Evolutionary conservation across 805 yeast species (phyloP).

Genomic region (Komagataella kurtzmanii): DNA sequence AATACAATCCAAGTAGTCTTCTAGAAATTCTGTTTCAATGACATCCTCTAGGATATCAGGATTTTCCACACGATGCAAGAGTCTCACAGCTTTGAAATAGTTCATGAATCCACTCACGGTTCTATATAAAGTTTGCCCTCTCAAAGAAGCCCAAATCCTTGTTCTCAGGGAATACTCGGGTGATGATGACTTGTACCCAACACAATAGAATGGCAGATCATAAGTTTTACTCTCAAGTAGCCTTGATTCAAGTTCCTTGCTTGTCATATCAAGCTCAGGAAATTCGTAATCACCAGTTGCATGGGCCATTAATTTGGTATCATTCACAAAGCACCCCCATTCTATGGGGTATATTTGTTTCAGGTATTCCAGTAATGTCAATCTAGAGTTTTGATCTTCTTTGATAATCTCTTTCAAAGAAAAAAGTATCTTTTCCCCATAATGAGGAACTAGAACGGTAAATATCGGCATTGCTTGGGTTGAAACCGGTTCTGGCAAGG

Average conservation of each 20-base stretch:
- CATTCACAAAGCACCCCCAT: conserved; percentile 73
- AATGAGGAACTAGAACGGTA: conserved; percentile 39
- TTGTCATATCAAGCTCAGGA: background rate
- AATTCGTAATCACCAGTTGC: conserved; percentile 3
- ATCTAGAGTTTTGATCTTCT: conserved; percentile 28
- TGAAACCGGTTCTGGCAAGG: conserved; percentile 34
- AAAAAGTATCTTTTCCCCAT: conserved; percentile 33
- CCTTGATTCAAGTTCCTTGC: conserved; percentile 19
- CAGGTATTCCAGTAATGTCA: conserved; percentile 65
- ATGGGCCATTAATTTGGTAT: conserved; percentile 48
- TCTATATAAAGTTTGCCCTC: conserved; percentile 74
- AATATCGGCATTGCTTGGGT: conserved; percentile 34
- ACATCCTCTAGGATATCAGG: conserved; percentile 27
- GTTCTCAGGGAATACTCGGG: conserved; percentile 58
- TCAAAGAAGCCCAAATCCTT: conserved; percentile 75
- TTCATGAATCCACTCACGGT: conserved; percentile 79
- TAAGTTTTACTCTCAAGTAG: conserved; percentile 29
- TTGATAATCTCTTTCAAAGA: conserved; percentile 30
- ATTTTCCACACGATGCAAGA: conserved; percentile 56
- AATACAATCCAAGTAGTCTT: conserved; percentile 54
- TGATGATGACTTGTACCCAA: conserved; percentile 59
- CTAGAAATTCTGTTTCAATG: conserved; percentile 38
- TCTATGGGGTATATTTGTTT: conserved; percentile 60
- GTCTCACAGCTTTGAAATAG: conserved; percentile 58
- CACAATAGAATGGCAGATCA: conserved; percentile 57